These are phyloP conservation scores for Rubus idaeus DNA, from an alignment of 306 rosid species.

Conservation along the genomic window DNA sequence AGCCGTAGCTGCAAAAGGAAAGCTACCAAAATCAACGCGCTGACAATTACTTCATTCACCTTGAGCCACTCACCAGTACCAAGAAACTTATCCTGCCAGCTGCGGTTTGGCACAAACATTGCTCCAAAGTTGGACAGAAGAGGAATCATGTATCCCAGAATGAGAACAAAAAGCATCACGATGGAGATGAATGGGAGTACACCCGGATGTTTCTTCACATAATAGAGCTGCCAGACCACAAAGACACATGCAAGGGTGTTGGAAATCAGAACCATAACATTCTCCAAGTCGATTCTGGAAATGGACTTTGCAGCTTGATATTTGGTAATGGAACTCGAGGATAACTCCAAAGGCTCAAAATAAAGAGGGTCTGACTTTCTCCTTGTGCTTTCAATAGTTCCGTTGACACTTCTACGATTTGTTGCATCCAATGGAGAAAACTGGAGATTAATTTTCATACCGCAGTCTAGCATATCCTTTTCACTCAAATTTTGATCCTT, in stretches of 20 bases:
- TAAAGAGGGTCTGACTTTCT: slow-evolving; percentile 54
- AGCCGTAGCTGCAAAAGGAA: slow-evolving; percentile 75
- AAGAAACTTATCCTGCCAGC: slow-evolving; percentile 48
- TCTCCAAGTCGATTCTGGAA: slow-evolving; percentile 83
- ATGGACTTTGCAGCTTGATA: slow-evolving; percentile 61
- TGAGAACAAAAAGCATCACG: slow-evolving; percentile 61
- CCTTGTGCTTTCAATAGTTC: slow-evolving; percentile 73
- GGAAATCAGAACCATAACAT: slow-evolving; percentile 66
- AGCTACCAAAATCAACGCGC: slow-evolving; percentile 73
- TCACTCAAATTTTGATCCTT: slow-evolving; percentile 28
- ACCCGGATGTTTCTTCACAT: slow-evolving; percentile 56
- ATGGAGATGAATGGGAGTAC: slow-evolving; percentile 65
- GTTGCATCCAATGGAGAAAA: slow-evolving; percentile 59
- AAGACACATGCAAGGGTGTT: slow-evolving; percentile 71
- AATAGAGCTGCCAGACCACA: slow-evolving; percentile 75
- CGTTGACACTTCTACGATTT: slow-evolving; percentile 44
- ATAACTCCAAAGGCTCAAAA: slow-evolving; percentile 55
- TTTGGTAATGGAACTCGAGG: slow-evolving; percentile 48
- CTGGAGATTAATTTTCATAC: slow-evolving; percentile 49
- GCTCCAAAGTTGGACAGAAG: slow-evolving; percentile 77
- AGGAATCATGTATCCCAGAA: slow-evolving; percentile 79
- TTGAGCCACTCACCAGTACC: slow-evolving; percentile 79
- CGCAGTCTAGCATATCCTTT: slow-evolving; percentile 64
- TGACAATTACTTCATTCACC: slow-evolving; percentile 70
- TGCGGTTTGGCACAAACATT: slow-evolving; percentile 46